These are phyloP conservation scores for Cyphellophora europaea DNA, from an alignment of 2,329 filamentous ascomycete species.

Conservation along the genomic window DNA sequence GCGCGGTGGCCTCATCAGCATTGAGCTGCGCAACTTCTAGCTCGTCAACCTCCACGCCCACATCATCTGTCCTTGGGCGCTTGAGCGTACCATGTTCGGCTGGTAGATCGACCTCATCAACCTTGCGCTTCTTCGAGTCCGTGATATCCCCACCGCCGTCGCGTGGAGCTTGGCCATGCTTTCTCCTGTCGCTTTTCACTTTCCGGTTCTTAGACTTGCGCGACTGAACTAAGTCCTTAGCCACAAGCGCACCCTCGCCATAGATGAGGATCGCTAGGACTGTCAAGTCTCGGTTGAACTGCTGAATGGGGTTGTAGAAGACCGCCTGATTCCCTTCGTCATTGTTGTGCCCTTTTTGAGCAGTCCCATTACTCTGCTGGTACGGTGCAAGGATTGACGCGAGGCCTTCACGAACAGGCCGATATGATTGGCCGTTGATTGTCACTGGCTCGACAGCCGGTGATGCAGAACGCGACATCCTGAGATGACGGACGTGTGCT, in stretches of 20 bases:
- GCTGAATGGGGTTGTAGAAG: constrained; percentile 98
- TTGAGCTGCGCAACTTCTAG: constrained; percentile 1
- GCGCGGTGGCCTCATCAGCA: constrained; percentile 3
- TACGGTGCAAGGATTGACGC: constrained; percentile 58
- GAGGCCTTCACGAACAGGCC: constrained; percentile 56
- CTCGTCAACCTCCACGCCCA: constrained; percentile 2
- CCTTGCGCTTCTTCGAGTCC: constrained; percentile 2
- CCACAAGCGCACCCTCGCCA: constrained; percentile 55
- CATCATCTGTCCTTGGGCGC: constrained; percentile 4
- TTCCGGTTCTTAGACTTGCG: constrained; percentile 25
- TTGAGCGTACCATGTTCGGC: constrained; percentile 3
- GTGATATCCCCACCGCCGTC: constrained; percentile 25
- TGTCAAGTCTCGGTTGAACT: constrained; percentile 94
- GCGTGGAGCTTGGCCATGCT: constrained; percentile 26
- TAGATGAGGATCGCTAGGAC: constrained; percentile 87
- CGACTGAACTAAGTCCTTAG: constrained; percentile 42
- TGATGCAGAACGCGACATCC: no score
- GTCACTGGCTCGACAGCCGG: constrained; percentile 19
- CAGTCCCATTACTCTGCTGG: constrained; percentile 31
- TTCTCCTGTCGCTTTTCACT: constrained; percentile 22
- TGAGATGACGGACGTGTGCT: no score
- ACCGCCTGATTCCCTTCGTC: constrained; percentile 63
- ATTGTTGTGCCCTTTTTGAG: constrained; percentile 40
- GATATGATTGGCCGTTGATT: constrained; percentile 46
- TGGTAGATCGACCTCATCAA: constrained; percentile 8